Conservation (phyloP, 116 monocot species). For the Papilionanthe hybrid region DNA sequence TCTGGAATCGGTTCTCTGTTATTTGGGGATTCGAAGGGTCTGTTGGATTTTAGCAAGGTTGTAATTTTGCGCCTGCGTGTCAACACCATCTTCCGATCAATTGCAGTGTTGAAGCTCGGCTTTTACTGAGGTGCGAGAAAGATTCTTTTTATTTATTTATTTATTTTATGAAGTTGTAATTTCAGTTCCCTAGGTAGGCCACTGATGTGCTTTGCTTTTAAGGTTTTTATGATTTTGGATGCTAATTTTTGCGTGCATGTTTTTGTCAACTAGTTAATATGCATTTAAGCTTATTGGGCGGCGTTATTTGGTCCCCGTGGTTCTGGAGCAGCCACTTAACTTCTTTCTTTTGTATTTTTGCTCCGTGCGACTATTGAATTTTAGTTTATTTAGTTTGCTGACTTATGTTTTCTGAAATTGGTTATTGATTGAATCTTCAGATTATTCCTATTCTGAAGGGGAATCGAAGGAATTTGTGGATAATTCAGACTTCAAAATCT, state of each 20-base stretch:
- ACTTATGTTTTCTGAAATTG: background rate
- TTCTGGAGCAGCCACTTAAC: background rate
- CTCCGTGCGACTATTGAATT: too few species aligned
- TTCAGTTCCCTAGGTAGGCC: background rate
- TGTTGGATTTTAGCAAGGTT: background rate
- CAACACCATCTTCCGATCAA: too few species aligned
- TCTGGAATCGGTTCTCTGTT: background rate
- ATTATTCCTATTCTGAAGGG: conserved; percentile 59
- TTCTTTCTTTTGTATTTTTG: background rate
- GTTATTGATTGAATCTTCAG: conserved; percentile 22
- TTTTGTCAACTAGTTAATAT: background rate
- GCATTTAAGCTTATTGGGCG: background rate
- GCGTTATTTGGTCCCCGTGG: background rate
- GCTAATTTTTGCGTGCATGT: background rate
- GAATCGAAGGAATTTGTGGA: conserved; percentile 52
- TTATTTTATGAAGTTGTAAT: background rate
- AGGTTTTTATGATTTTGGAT: background rate
- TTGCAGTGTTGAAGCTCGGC: background rate
- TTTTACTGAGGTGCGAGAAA: too few species aligned
- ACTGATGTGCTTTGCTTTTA: conserved; percentile 1
- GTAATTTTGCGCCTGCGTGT: too few species aligned
- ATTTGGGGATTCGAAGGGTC: background rate
- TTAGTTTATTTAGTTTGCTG: background rate
- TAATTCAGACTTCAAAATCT: conserved; percentile 26
- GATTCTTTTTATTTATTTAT: too few species aligned